phyloP scores from a whole-genome alignment of 2,329 filamentous ascomycete species.

The Xylariaceae sp. region DNA sequence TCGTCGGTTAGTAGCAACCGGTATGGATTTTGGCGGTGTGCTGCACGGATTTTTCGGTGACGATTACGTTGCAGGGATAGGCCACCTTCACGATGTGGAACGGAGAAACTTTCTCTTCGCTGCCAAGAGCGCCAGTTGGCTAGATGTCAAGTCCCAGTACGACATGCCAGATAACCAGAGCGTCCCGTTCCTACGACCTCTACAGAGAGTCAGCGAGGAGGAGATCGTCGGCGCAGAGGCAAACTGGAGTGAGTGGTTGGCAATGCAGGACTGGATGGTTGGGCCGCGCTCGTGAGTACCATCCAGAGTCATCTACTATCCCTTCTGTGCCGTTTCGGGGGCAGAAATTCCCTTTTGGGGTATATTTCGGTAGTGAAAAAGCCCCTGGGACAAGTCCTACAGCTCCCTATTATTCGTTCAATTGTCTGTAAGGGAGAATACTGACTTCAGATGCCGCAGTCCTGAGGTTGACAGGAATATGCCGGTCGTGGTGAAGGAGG shows the following conservation, averaged over 20 bases:
- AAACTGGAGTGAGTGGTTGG: conserved; percentile 91
- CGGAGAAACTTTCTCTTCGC: conserved; percentile 93
- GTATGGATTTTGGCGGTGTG: conserved; percentile 84
- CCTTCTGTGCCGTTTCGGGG: no score
- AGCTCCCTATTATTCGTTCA: no score
- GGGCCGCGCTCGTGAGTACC: conserved; percentile 80
- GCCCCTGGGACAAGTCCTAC: no score
- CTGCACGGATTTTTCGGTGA: conserved; percentile 97
- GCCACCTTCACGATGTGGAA: conserved; percentile 84
- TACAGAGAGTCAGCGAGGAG: conserved; percentile 74
- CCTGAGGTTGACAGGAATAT: conserved; percentile 48
- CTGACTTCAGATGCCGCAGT: no score
- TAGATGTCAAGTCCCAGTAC: conserved; percentile 85
- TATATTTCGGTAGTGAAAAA: no score
- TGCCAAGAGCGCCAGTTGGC: conserved; percentile 89
- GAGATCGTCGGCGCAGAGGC: conserved; percentile 84
- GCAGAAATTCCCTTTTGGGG: no score
- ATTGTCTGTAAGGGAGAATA: no score
- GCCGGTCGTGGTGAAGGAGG: conserved; percentile 37
- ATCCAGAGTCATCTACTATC: no score
- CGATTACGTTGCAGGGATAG: conserved; percentile 80
- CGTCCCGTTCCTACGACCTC: conserved; percentile 82
- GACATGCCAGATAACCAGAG: conserved; percentile 83
- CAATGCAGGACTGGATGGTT: conserved; percentile 99
- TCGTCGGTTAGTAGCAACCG: conserved; percentile 85